Base-by-base conservation (phyloP, 2,329 filamentous ascomycete genomes). In the Diaporthe vaccinii region DNA sequence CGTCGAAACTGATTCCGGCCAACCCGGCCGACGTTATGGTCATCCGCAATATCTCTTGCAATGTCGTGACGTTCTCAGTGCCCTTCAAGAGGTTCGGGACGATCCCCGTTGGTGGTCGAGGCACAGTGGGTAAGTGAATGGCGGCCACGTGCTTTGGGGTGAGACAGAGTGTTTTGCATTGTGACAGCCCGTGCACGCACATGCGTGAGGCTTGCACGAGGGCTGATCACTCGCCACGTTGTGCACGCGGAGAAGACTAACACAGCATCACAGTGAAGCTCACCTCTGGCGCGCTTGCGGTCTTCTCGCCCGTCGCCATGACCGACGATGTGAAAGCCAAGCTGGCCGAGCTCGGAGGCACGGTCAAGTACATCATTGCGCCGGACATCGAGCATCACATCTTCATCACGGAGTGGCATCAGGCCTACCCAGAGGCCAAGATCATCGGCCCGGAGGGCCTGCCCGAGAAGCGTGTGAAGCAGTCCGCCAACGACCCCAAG, bases 301-400 rank as follows among this genome's bases (percentile, higher is more conserved):
- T 98, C 83, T 98, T 98, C 89, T 98, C 95, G 0, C 97, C 97
- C 25, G 94, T 97, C 28, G 94, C 93, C 20, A 89, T 98, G 74
- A 98, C 96, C 4, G 89, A 93, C 4, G 91, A 93, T 75, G 92
- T 95, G 53, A 91, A 89, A 77, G 83, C 87, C 79, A 92, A 93
- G 82, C 86, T 94, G 70, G 85, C 88, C 73, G 87, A 91, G 46
- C 86, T 95, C 74, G 92, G 92, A 77, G 92, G 92, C 68, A 89
- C 91, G 57, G 91, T 98, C 70, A 90, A 89, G 78, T 98, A 98
- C 88, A 92, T 99, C 78, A 88, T 96, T 36, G 96, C 97, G 0
- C 91, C 93, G 1, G 97, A 99, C 83, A 89, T 94, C 71, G 95
- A 99, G 86, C 97, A 99, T 84, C 97, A 99, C 89, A 95, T 99